phyloP scores from a whole-genome alignment of 2,329 filamentous ascomycete species.

The Pseudopithomyces maydicus region DNA sequence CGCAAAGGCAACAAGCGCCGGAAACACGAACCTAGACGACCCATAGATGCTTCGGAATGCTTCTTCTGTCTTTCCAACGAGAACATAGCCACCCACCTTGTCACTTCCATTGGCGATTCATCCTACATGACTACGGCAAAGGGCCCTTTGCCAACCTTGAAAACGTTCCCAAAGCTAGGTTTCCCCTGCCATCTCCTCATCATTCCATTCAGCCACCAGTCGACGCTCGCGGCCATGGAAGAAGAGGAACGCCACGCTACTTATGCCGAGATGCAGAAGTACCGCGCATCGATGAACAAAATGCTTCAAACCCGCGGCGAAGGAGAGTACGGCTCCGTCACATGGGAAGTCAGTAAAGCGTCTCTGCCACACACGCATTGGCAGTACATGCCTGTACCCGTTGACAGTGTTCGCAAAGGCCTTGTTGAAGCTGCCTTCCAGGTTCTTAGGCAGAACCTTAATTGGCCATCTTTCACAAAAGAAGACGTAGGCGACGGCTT shows the following conservation, averaged over 20 bases:
- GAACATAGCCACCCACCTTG: conserved; percentile 82
- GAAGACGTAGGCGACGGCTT: conserved; percentile 49
- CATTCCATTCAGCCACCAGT: conserved; percentile 81
- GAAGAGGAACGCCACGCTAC: conserved; percentile 64
- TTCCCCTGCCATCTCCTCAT: conserved; percentile 91
- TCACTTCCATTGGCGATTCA: conserved; percentile 86
- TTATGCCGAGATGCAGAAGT: conserved; percentile 80
- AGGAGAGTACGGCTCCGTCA: conserved; percentile 76
- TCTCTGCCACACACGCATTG: conserved; percentile 88
- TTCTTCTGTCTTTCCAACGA: conserved; percentile 96
- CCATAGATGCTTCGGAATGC: conserved; percentile 70
- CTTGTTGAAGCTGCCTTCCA: conserved; percentile 88
- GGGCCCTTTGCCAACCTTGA: conserved; percentile 76
- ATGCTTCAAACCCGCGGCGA: conserved; percentile 66
- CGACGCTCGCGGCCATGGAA: conserved; percentile 73
- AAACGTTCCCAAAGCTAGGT: conserved; percentile 72
- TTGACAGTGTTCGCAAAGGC: conserved; percentile 69
- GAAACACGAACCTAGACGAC: conserved; percentile 38
- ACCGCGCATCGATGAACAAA: conserved; percentile 74
- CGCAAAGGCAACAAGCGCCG: conserved; percentile 48
- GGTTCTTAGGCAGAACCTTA: conserved; percentile 79
- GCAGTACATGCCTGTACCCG: conserved; percentile 84
- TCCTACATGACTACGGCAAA: conserved; percentile 91
- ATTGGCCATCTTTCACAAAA: conserved; percentile 60
- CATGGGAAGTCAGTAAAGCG: conserved; percentile 87